Conservation (phyloP, 2,329 filamentous ascomycete genomes). For the Penicillium sp. region DNA sequence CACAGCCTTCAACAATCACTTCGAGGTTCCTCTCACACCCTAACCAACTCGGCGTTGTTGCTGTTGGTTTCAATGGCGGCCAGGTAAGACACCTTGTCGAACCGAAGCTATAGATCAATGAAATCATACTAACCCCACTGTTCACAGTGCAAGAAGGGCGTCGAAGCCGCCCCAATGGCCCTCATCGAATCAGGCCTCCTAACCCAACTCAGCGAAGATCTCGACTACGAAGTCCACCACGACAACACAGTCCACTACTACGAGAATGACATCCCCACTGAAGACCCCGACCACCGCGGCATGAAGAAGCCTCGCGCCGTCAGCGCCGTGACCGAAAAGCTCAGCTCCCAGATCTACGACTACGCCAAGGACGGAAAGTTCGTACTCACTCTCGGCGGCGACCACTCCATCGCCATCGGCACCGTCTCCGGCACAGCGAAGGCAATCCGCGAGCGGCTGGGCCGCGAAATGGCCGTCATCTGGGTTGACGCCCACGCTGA, state of each 20-base stretch:
- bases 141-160: conserved; percentile 77
- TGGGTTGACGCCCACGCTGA: conserved; percentile 99
- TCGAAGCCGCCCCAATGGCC: conserved; percentile 85
- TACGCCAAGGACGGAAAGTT: conserved; percentile 81
- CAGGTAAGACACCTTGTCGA: conserved; percentile 62
- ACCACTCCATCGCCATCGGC: conserved; percentile 95
- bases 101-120: background rate
- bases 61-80: conserved; percentile 93
- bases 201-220: conserved; percentile 75
- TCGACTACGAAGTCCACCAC: conserved; percentile 84
- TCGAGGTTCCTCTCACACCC: conserved; percentile 77
- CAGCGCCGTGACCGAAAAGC: conserved; percentile 76
- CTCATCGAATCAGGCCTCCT: conserved; percentile 88
- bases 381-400: conserved; percentile 89
- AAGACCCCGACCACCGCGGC: conserved; percentile 76
- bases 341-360: conserved; percentile 81
- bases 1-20: conserved; percentile 57
- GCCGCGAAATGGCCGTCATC: conserved; percentile 85
- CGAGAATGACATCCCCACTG: conserved; percentile 65
- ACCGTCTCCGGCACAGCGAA: conserved; percentile 84
- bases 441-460: conserved; percentile 79
- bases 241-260: conserved; percentile 82
- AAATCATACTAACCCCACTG: background rate
- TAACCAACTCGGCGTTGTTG: conserved; percentile 83
- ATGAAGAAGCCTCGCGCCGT: conserved; percentile 95